phyloP scores from a whole-genome alignment of 805 yeast genomes.

The Lipomyces anomalus region DNA sequence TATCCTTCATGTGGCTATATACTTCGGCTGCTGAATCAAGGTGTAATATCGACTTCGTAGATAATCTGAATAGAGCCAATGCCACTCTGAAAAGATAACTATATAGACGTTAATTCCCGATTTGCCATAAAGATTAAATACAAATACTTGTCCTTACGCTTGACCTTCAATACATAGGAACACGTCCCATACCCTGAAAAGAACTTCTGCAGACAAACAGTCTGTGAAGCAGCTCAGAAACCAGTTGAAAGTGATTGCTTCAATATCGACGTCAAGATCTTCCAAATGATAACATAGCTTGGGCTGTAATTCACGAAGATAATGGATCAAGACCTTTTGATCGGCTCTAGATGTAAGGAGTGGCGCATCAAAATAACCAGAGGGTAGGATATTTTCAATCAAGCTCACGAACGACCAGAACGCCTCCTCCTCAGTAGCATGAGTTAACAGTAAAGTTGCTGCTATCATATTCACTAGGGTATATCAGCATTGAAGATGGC shows the following conservation, averaged over 20 bases:
- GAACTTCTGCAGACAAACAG: conserved; percentile 45
- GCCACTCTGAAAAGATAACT: conserved; percentile 32
- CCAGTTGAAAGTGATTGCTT: conserved; percentile 51
- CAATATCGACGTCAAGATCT: conserved; percentile 40
- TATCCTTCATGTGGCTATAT: conserved; percentile 32
- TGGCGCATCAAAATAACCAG: conserved; percentile 38
- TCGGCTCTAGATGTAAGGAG: conserved; percentile 39
- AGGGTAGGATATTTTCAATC: conserved; percentile 46
- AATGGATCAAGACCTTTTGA: conserved; percentile 36
- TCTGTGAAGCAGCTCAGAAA: conserved; percentile 51
- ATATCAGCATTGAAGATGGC: background rate
- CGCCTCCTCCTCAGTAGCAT: conserved; percentile 45
- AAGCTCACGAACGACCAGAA: conserved; percentile 48
- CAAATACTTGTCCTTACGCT: conserved; percentile 20
- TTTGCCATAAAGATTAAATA: conserved; percentile 27
- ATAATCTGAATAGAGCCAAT: conserved; percentile 30
- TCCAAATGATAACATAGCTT: conserved; percentile 36
- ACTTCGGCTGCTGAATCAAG: conserved; percentile 30
- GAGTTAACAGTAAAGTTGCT: conserved; percentile 45
- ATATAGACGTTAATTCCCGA: background rate
- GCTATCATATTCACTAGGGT: conserved; percentile 48
- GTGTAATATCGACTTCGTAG: conserved; percentile 25
- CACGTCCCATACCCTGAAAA: conserved; percentile 49
- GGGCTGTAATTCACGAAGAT: conserved; percentile 39
- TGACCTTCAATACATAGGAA: conserved; percentile 41